Percentiles rank a stretch among this genome's conserved stretches.
Evolutionary conservation across 2,329 filamentous ascomycete species (phyloP).

Genomic region (Colletotrichum tabaci): DNA sequence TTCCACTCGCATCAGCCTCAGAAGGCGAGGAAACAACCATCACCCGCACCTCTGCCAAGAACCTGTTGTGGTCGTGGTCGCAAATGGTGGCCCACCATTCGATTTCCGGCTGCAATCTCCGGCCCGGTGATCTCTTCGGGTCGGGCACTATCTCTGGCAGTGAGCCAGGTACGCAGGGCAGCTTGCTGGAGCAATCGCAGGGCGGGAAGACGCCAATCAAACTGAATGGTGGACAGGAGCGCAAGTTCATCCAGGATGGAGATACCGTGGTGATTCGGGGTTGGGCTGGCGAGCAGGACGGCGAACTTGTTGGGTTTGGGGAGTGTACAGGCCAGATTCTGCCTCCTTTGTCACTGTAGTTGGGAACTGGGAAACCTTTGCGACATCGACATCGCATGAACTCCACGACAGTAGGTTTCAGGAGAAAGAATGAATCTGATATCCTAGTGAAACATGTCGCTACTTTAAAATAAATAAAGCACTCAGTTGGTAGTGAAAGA

Average conservation of each 20-base stretch:
- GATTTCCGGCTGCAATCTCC: slow-evolving; percentile 81
- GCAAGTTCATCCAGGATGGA: slow-evolving; percentile 81
- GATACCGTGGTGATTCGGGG: slow-evolving; percentile 79
- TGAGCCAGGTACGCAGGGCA: slow-evolving; percentile 74
- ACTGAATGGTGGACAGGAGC: slow-evolving; percentile 75
- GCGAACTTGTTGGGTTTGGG: slow-evolving; percentile 81
- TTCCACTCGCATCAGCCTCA: slow-evolving; percentile 15
- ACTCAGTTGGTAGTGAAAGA: too few relatives aligned
- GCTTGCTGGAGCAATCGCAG: slow-evolving; percentile 79
- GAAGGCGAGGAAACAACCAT: slow-evolving; percentile 54
- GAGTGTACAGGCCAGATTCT: slow-evolving; percentile 77
- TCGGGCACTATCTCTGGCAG: slow-evolving; percentile 82
- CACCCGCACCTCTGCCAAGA: slow-evolving; percentile 52
- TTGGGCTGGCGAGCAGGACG: slow-evolving; percentile 74
- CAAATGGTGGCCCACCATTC: slow-evolving; percentile 90
- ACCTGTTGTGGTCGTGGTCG: slow-evolving; percentile 83
- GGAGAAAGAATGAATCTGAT: too few relatives aligned
- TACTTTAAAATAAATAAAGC: too few relatives aligned
- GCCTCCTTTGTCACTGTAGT: slow-evolving; percentile 4
- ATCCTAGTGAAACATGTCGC: too few relatives aligned
- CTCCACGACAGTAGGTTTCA: not conserved
- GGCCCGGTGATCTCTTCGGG: slow-evolving; percentile 81
- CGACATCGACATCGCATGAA: not conserved
- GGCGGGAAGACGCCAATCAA: slow-evolving; percentile 76
- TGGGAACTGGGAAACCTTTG: not conserved